Evolutionary conservation across 257 asterid species (phyloP), one percentile per base, ranked within the genome.

Genomic region (Rauvolfia tetraphylla): DNA sequence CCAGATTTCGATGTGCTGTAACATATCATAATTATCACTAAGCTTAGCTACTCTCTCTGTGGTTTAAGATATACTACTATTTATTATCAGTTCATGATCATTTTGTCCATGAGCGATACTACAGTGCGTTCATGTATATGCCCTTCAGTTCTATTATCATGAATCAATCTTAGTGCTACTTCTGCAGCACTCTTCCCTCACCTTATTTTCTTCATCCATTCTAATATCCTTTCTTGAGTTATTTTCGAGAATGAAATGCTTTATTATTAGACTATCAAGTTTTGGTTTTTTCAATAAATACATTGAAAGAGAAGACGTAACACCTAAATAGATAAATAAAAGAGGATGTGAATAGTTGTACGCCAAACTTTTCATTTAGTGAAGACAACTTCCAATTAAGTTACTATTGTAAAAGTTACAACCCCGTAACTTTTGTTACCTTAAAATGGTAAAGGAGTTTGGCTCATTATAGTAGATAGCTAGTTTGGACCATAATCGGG

Each of bases 1-100:
- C 41, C 61, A 56, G 12, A 67, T 20, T 46, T 46, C 10, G 14
- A 39, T 67, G 77, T 63, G 77, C 78, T 63, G 81, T 63, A 51
- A 48, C 73, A 49, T 61, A 34, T 61, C 12, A 17, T 23, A 20
- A 39, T 33, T 11, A 62, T 38, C 1, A n/a, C 14, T 56, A 56
- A 3, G 5, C 8, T 1, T 18, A 18, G 8, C 25, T 1, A 56
- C 42, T 63, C 20, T 15, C 22, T 15, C 25, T 57, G 20, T 39
- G 56, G 56, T 17, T 57, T 3, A 27, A 14, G 56, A n/a, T 31
- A 38, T 75, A 17, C 25, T 61, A 14, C 15, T 51, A 0, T 15
- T 7, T 41, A 59, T 44, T 17, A 17, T 75, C 33, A 59, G 59
- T 59, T 74, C 59, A 41, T 29, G 36, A 62, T 41, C 57, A 25